Evolutionary conservation across 1,139 yeast species (phyloP).

Genomic region (Spathaspora sp.): DNA sequence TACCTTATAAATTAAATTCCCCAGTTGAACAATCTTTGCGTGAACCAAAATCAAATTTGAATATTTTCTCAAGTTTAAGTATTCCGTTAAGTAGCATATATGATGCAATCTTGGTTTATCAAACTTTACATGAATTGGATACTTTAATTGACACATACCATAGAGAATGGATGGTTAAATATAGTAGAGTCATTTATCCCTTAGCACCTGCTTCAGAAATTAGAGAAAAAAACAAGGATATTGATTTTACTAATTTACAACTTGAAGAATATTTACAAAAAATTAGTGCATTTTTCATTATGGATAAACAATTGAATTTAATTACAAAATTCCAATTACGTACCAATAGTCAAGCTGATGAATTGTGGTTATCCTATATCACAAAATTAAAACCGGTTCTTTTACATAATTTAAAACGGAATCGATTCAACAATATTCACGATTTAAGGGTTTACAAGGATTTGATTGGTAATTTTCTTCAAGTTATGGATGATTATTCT

Average conservation of each 20-base stretch:
- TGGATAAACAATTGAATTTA: constrained; percentile 66
- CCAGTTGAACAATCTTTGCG: constrained; percentile 79
- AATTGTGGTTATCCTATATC: constrained; percentile 73
- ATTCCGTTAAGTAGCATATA: constrained; percentile 69
- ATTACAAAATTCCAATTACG: constrained; percentile 57
- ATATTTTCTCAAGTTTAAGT: constrained; percentile 44
- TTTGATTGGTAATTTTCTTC: constrained; percentile 68
- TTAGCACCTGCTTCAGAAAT: constrained; percentile 37
- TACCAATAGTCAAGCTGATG: constrained; percentile 60
- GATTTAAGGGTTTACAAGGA: constrained; percentile 46
- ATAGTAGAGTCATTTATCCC: constrained; percentile 72
- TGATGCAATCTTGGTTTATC: constrained; percentile 82
- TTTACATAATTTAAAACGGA: constrained; percentile 33
- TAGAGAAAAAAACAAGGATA: constrained; percentile 10
- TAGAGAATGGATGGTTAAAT: constrained; percentile 72
- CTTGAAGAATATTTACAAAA: constrained; percentile 59
- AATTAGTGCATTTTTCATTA: constrained; percentile 73
- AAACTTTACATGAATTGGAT: constrained; percentile 65
- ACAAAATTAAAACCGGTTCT: constrained; percentile 59
- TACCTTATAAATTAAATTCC: constrained; percentile 72
- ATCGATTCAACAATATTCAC: constrained; percentile 26
- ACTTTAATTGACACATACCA: constrained; percentile 61
- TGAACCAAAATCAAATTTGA: constrained; percentile 48
- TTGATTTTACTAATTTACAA: constrained; percentile 23
- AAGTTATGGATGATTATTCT: constrained; percentile 72